Percentiles rank a stretch among this genome's conserved stretches.
phyloP scores from a whole-genome alignment of 1,139 yeast species.

The Groenewaldozyma sp. region DNA sequence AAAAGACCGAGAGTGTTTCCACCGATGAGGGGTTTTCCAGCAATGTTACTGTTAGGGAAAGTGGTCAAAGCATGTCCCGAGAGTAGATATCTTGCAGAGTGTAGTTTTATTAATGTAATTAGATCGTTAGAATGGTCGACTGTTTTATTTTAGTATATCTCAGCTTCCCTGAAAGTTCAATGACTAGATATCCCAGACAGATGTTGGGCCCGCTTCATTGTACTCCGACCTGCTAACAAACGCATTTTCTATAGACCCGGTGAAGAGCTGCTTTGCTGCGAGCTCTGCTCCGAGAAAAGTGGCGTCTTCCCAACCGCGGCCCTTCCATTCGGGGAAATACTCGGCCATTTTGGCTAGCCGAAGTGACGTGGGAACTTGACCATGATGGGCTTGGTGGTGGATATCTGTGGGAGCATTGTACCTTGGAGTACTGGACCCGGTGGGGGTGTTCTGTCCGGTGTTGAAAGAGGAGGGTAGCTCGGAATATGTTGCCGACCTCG shows the following conservation, averaged over 20 bases:
- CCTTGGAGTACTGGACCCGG: conserved; percentile 22
- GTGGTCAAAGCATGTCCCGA: background rate
- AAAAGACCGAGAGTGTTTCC: background rate
- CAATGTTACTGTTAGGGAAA: background rate
- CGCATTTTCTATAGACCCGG: conserved; percentile 46
- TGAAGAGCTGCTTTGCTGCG: conserved; percentile 75
- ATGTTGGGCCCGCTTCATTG: conserved; percentile 67
- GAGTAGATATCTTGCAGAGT: background rate
- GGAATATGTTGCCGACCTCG: conserved; percentile 30
- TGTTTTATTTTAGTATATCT: background rate
- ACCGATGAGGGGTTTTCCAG: conserved; percentile 2
- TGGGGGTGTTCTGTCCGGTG: conserved; percentile 30
- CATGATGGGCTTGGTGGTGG: conserved; percentile 17
- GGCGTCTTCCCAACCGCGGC: conserved; percentile 68
- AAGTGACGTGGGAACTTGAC: conserved; percentile 72
- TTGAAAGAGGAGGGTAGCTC: conserved; percentile 31
- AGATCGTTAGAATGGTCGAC: background rate
- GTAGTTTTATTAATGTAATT: background rate
- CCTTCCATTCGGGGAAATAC: conserved; percentile 94
- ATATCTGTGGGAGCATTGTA: conserved; percentile 16
- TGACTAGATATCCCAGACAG: conserved; percentile 41
- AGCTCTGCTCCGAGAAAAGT: conserved; percentile 81
- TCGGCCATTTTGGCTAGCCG: conserved; percentile 71
- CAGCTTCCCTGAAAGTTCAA: conserved; percentile 1
- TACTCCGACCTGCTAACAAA: conserved; percentile 67